Base-by-base conservation (phyloP, 495 filamentous ascomycete species). In the Aspergillus carlsbadensis region DNA sequence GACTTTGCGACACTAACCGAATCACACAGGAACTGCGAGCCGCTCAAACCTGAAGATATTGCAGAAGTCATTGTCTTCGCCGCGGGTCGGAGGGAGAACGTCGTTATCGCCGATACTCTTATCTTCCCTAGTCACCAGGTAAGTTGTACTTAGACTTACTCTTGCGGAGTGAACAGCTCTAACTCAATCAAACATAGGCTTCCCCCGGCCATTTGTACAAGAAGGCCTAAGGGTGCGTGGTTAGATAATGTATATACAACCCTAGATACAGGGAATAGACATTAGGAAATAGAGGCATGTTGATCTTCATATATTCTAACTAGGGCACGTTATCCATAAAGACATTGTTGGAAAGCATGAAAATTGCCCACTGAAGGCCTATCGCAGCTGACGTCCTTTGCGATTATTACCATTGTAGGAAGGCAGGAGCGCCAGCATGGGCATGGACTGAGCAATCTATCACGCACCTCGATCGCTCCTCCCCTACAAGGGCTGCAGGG, bases 61-160 rank as follows among this genome's bases (percentile, higher is more conserved):
- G 94, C 93, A 15, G 94, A 98, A 70, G 82, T 96, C 22, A 79
- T 97, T 24, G 94, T 98, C 22, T 98, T 98, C 64, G 83, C 88
- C 40, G 94, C 90, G 22, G 86, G 88, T 5, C 83, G 94, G 59
- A 81, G 87, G 57, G 92, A 98, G 79, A 98, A 98, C 69, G 94
- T 98, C 15, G 92, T 98, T 7, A 71, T 98, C 61, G 94, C 94
- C 5, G 94, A 98, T 70, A 90, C 92, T 31, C 69, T 98, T 39
- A 77, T 98, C 50, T 98, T 85, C 75, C 94, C 94, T 17, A 95
- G 84, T 64, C 94, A 98, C 66, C 92, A 96, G 79, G 91, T 90
- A 76, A 68, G 77, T 61, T 34, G 15, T 1, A 11, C 18, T 13
- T 10, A 6, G 21, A n/a, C 11, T 20, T 48, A 8, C 10, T 34